phyloP scores from a whole-genome alignment of 441 rosid genomes.

The Erodium moschatum region DNA sequence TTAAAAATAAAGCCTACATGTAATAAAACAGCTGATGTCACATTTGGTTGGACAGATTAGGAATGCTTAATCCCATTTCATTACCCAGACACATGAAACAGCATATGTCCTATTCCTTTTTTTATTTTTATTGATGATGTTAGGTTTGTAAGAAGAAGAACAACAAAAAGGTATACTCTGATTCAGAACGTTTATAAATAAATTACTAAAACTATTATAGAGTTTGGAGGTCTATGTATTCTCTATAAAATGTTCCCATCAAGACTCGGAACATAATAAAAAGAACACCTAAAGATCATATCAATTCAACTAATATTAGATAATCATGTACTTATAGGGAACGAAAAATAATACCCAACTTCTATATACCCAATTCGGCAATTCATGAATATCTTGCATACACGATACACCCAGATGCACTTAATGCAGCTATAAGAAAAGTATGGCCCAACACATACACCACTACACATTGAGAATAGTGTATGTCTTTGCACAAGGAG shows the following conservation, averaged over 20 bases:
- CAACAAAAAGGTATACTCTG: too few relatives aligned
- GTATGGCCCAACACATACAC: not conserved
- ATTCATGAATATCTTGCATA: too few relatives aligned
- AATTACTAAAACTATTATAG: not conserved
- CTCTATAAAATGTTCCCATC: not conserved
- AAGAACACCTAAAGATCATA: not conserved
- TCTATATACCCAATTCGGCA: not conserved
- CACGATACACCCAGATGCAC: not conserved
- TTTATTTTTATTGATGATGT: too few relatives aligned
- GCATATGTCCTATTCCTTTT: too few relatives aligned
- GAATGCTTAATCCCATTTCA: too few relatives aligned
- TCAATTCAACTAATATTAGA: not conserved
- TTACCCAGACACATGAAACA: too few relatives aligned
- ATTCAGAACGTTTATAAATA: too few relatives aligned
- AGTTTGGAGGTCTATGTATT: not conserved
- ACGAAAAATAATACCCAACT: not conserved
- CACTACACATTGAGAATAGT: not conserved
- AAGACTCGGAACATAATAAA: too few relatives aligned
- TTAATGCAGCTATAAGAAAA: not conserved
- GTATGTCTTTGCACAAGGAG: constrained; percentile 1
- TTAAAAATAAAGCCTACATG: too few relatives aligned
- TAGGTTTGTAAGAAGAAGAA: too few relatives aligned
- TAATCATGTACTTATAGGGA: not conserved
- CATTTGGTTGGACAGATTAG: too few relatives aligned
- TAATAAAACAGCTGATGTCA: too few relatives aligned